These are phyloP conservation scores for Acorus gramineus DNA, from an alignment of 106 monocot species.

Conservation along the genomic window DNA sequence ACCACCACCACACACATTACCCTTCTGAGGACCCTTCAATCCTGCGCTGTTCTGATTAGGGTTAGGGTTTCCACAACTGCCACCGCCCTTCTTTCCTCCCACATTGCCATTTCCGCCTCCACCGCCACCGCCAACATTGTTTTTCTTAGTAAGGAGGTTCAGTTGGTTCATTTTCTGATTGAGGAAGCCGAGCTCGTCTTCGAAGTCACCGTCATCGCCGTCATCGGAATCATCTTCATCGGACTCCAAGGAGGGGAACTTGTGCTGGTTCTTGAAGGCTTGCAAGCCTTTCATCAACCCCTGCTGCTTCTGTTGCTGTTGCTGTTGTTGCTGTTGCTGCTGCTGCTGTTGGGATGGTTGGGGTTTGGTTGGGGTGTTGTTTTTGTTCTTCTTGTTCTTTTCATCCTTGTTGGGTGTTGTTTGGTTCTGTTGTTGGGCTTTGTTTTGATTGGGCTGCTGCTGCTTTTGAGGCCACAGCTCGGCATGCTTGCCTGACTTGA, in stretches of 20 bases:
- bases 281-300: constrained; percentile 54
- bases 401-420: not conserved
- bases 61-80: no score
- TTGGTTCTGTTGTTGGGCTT: constrained; percentile 10
- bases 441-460: constrained; percentile 11
- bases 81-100: no score
- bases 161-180: constrained; percentile 38
- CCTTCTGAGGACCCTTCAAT: no score
- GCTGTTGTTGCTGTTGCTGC: constrained; percentile 32
- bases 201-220: constrained; percentile 16
- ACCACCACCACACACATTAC: no score
- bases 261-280: constrained; percentile 60
- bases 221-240: constrained; percentile 46
- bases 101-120: not conserved
- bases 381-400: constrained; percentile 9
- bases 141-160: constrained; percentile 18
- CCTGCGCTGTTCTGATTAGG: no score
- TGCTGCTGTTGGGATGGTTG: constrained; percentile 7
- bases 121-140: constrained; percentile 10
- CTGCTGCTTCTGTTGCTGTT: constrained; percentile 18
- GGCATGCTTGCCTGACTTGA: constrained; percentile 71
- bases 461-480: constrained; percentile 52
- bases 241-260: constrained; percentile 23
- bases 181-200: constrained; percentile 30
- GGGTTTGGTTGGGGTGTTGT: constrained; percentile 5